Evolutionary conservation across 106 monocot species (phyloP), one percentile per base, ranked within the genome.

Genomic region (Dendrobium huoshanense): DNA sequence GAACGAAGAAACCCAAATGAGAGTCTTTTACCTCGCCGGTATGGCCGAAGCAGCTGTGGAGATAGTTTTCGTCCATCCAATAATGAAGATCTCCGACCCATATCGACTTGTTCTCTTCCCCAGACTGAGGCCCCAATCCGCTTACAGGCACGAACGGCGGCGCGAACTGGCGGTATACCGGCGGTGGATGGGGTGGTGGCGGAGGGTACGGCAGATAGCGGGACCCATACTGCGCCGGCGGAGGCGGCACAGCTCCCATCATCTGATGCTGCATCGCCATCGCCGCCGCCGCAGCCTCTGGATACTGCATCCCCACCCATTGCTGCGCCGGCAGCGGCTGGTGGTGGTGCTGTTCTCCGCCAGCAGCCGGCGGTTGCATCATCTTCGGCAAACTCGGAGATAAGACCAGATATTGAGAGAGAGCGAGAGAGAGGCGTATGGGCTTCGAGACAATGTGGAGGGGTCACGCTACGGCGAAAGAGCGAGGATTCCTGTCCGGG

Each of bases 51-150:
- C 88, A 90, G 83, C 80, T 78, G 40, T 88, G 86, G 55, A 93
- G 85, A 42, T 93, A 93, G 64, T 72, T 83, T 80, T 93, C 93
- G 73, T 93, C 93, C 93, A 93, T 93, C 93, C 90, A 93, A 72
- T 87, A 93, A 55, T 83, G 86, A 58, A 93, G 85, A 78, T 93
- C 88, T 79, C 93, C 93, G 7, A 93, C 85, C 93, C 90, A 93
- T 1, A 93, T 77, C 61, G 93, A 88, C 82, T 77, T 86, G 82
- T 88, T 93, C 79, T 93, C 90, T 31, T 93, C 92, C 74, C 65
- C 79, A 56, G 78, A 67, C 37, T 8, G 64, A 49, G 20, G 41
- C 51, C 55, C 75, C 61, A 33, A 65, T 10, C 29, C 76, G 47
- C 70, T 9, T 7, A 25, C 67, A 37, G 54, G 58, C 31, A 29